A percentile compares a stretch with the other conserved stretches of the same genome.
Conservation (phyloP, 2,329 filamentous ascomycete species). For the Hypoxylon sp. region DNA sequence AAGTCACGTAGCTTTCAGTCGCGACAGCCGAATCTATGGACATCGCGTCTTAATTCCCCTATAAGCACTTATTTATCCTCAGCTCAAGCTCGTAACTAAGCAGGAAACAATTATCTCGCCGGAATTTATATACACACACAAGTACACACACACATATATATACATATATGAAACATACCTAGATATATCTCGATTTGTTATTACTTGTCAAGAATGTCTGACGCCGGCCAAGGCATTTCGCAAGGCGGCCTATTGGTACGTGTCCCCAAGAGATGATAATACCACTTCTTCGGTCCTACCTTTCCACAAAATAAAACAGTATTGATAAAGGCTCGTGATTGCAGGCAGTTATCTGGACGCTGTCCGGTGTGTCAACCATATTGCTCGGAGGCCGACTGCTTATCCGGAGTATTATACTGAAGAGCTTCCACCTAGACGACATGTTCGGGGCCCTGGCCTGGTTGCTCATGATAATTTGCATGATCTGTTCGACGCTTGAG, state of each 20-base stretch:
- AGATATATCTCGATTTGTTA: neutral
- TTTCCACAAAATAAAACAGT: neutral
- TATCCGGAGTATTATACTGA: constrained; percentile 34
- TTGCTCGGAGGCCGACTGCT: constrained; percentile 36
- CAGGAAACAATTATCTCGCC: no score
- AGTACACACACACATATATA: no score
- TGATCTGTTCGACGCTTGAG: constrained; percentile 31
- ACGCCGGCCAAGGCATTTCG: constrained; percentile 40
- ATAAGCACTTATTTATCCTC: neutral
- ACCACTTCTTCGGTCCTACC: neutral
- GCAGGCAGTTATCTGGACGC: constrained; percentile 38
- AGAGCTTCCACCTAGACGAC: constrained; percentile 41
- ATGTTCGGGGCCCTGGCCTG: constrained; percentile 32
- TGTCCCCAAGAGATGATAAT: neutral
- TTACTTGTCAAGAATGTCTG: neutral
- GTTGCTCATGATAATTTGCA: constrained; percentile 23
- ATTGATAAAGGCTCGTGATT: neutral
- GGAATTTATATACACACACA: no score
- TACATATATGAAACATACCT: neutral
- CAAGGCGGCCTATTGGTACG: constrained; percentile 33
- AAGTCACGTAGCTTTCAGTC: neutral
- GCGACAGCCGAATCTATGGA: neutral
- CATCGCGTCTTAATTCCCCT: neutral
- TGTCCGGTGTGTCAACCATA: constrained; percentile 30
- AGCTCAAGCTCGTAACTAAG: neutral